A percentile compares a stretch with the other conserved stretches of the same genome.
Conservation (phyloP, 176 grass and related monocot genomes). For the Melocanna baccifera region DNA sequence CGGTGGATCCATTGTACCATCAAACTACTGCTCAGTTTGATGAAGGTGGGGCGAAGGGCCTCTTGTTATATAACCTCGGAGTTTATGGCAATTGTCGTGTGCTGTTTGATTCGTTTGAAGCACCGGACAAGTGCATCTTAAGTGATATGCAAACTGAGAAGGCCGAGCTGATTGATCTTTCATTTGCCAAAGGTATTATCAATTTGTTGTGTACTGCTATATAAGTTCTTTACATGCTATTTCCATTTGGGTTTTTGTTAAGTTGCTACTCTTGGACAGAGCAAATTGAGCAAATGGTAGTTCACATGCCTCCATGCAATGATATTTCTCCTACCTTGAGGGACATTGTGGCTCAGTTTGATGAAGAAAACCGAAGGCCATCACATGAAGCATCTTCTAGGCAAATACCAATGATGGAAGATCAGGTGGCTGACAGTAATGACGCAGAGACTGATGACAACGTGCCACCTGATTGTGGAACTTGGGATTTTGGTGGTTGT, state of each 20-base stretch:
- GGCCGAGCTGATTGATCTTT: slow-evolving; percentile 62
- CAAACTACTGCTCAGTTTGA: slow-evolving; percentile 96
- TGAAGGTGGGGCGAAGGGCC: slow-evolving; percentile 95
- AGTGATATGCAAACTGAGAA: slow-evolving; percentile 40
- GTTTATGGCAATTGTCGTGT: slow-evolving; percentile 77
- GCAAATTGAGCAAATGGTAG: slow-evolving; percentile 72
- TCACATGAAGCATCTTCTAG: slow-evolving; percentile 33
- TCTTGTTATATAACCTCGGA: slow-evolving; percentile 89
- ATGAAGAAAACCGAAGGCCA: slow-evolving; percentile 82
- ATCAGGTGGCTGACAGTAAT: slow-evolving; percentile 32
- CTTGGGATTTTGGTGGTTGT: slow-evolving; percentile 58
- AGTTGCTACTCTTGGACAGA: slow-evolving; percentile 50
- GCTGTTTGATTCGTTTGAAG: slow-evolving; percentile 96
- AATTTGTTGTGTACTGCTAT: background rate
- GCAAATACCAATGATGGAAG: slow-evolving; percentile 50
- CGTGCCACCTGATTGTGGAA: slow-evolving; percentile 45
- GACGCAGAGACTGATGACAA: slow-evolving; percentile 29
- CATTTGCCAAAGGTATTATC: slow-evolving; percentile 82
- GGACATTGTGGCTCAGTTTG: slow-evolving; percentile 81
- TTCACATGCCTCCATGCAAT: slow-evolving; percentile 53
- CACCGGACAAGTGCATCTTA: slow-evolving; percentile 63
- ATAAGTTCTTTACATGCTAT: slow-evolving; percentile 19
- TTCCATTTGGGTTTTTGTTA: slow-evolving; percentile 13
- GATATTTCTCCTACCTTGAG: slow-evolving; percentile 87
- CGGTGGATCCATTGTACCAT: slow-evolving; percentile 92